Base-by-base conservation (phyloP, 2,329 filamentous ascomycete species). In the Simplicillium aogashimaense region DNA sequence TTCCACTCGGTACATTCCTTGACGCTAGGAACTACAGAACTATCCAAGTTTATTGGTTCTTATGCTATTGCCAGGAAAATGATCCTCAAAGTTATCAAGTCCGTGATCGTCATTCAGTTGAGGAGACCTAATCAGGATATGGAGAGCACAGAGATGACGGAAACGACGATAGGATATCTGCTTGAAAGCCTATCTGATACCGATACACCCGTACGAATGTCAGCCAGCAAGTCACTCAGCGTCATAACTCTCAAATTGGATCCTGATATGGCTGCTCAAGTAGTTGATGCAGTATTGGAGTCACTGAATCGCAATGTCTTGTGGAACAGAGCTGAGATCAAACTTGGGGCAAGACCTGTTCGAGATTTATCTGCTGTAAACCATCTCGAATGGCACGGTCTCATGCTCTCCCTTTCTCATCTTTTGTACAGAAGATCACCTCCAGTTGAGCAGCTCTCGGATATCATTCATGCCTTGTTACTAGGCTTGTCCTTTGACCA, bases 141-240 rank as follows among this genome's bases (percentile, higher is more conserved):
- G 54, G 49, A 53, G 11, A 63, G 64, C 38, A 68, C 65, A 4
- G 73, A 74, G 40, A 67, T 83, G 55, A 59, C 94, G 13, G 90
- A 97, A 61, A 81, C 81, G 25, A 76, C 84, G 4, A 87, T 98
- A 49, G 84, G 88, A 40, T 80, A 85, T 52, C 70, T 95, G 3
- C 71, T 98, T 3, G 81, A 86, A 44, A 73, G 75, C 11, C 67
- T 97, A 1, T 79, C 79, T 2, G 92, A 98, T 57, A 85, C 86
- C 44, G 89, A 97, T 53, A 95, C 89, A 0, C 87, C 88, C 1
- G 89, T 98, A 11, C 74, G 92, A 30, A 77, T 95, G 51, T 84
- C 90, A 28, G 86, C 90, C 15, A 95, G 88, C 58, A 98, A 98
- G 63, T 85, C 88, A 4, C 74, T 97, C 35, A 94, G 88, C 59